Conservation (phyloP, 108 stramenopile genomes). For the Conticribra guillardii region DNA sequence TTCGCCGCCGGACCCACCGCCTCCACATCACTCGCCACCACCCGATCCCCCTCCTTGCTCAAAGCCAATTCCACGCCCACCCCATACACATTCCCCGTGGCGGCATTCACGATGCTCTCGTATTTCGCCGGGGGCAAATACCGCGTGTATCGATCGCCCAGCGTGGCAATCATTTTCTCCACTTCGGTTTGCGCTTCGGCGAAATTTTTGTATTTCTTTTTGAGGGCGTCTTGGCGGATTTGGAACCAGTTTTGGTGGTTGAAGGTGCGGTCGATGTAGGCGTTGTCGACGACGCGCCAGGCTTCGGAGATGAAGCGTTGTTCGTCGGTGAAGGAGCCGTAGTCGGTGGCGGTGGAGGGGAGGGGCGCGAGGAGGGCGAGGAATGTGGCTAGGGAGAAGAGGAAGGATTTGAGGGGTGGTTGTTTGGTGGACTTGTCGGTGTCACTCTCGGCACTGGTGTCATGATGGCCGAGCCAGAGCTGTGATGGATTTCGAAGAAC, state of each 20-base stretch:
- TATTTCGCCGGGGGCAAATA: constrained; percentile 94
- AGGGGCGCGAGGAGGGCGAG: not conserved
- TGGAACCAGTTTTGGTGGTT: constrained; percentile 94
- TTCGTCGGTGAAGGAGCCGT: constrained; percentile 71
- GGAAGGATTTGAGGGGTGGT: not conserved
- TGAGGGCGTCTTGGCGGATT: constrained; percentile 74
- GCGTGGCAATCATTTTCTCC: constrained; percentile 59
- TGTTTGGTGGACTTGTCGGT: not conserved
- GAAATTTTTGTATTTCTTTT: constrained; percentile 78
- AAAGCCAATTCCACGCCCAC: constrained; percentile 84
- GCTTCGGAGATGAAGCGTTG: constrained; percentile 86
- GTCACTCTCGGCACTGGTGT: not conserved
- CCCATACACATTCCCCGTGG: constrained; percentile 82
- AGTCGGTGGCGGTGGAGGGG: constrained; percentile 47
- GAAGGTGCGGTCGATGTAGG: constrained; percentile 94
- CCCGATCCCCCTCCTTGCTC: constrained; percentile 17
- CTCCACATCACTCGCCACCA: constrained; percentile 81
- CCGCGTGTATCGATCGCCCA: constrained; percentile 95
- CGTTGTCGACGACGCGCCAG: constrained; percentile 86
- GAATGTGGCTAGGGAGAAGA: constrained; percentile 1
- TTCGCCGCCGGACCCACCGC: constrained; percentile 69
- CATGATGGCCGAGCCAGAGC: not conserved
- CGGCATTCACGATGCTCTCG: constrained; percentile 86
- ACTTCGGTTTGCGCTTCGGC: constrained; percentile 73
- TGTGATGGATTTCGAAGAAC: too few relatives aligned